Base-by-base conservation (phyloP, 2,329 filamentous ascomycete genomes). In the Penicillium sp. region DNA sequence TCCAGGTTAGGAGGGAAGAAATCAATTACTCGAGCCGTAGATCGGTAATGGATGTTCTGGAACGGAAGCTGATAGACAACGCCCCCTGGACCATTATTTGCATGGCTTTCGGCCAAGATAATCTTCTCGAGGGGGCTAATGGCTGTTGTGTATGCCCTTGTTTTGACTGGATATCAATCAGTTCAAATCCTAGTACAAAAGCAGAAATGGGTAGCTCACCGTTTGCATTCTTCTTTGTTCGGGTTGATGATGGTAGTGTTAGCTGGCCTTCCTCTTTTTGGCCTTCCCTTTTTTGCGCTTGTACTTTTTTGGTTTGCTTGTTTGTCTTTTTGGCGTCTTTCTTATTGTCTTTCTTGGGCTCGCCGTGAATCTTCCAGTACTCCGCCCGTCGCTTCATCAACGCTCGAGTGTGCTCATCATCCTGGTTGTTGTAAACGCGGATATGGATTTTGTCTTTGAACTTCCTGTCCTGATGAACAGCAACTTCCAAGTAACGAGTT, bases 21-120 rank as follows among this genome's bases (percentile, higher is more conserved):
- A 73, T 96, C 90, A 34, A 96, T 82, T 1, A 96, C 87, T n/a
- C 90, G 87, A 34, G 90, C 86, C 32, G 82, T 79, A 21, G 85
- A 78, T 44, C 85, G 84, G 68, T 92, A 92, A 40, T 85, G 89
- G 53, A 82, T 76, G 66, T 92, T 91, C 53, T 86, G 80, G 65
- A 96, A 96, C 0, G 92, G 90, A 0, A 92, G 66, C 2, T 65
- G 68, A 54, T 78, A 78, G 21, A 70, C 59, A n/a, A 76, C 68
- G 3, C 77, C 77, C 2, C 69, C 74, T 7, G 79, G 72, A 1
- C 81, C 73, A 29, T 72, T 73, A 16, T 79, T 79, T 43, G 78
- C 67, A 58, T 83, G 75, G 29, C 63, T 70, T 59, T 76, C 65
- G 31, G 76, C 75, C 51, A 79, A 71, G 21, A 83, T 58, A 42